These are phyloP conservation scores for Rhytidiadelphus loreus DNA, from an alignment of 225 moss, liverwort and hornwort genomes.

Conservation along the genomic window DNA sequence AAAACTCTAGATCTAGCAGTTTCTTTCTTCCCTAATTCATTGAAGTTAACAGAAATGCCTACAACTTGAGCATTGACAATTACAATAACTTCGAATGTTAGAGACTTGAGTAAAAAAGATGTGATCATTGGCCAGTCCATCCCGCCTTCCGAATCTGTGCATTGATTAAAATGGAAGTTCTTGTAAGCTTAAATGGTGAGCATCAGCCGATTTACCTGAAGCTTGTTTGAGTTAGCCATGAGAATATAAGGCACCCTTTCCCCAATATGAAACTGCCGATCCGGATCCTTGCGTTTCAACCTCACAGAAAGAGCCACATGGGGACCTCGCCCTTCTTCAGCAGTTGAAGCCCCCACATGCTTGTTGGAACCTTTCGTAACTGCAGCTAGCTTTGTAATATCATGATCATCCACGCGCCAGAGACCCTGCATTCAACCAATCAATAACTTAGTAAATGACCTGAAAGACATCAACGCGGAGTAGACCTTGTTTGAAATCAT, in stretches of 20 bases:
- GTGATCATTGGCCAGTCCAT: not conserved
- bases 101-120: not conserved
- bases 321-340: conserved; percentile 63
- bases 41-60: not conserved
- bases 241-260: conserved; percentile 49
- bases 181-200: not conserved
- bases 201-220: conserved; percentile 24
- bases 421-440: conserved; percentile 32
- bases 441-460: not conserved
- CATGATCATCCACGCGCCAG: conserved; percentile 55
- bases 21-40: not conserved
- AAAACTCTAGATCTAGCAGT: not conserved
- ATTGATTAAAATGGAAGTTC: not conserved
- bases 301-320: conserved; percentile 59
- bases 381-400: conserved; percentile 47
- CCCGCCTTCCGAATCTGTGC: not conserved
- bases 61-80: not conserved
- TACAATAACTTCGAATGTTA: not conserved
- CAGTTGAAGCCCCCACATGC: conserved; percentile 42
- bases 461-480: not conserved
- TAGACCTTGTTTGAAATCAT: not conserved
- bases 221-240: conserved; percentile 52
- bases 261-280: conserved; percentile 59
- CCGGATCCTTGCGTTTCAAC: conserved; percentile 52
- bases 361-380: conserved; percentile 24